Conservation (phyloP, 1,284 basidiomycete genomes). For the Mycosarcoma maydis region DNA sequence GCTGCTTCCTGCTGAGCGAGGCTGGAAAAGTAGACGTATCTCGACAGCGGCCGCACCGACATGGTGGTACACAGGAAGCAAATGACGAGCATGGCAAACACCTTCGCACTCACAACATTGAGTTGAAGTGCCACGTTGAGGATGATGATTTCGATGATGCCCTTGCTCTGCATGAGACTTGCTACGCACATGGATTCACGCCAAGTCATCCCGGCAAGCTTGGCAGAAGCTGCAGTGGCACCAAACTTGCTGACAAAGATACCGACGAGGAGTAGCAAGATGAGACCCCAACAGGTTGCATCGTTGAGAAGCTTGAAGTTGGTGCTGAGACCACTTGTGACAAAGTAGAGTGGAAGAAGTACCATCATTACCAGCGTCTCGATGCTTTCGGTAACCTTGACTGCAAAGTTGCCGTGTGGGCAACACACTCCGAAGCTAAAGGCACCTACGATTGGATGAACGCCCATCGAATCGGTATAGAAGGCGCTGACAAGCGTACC, state of each 20-base stretch:
- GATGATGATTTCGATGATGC: conserved; percentile 57
- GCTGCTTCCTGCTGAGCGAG: conserved; percentile 10
- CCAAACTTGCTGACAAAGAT: conserved; percentile 53
- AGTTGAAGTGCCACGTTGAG: conserved; percentile 45
- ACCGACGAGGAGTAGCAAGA: conserved; percentile 41
- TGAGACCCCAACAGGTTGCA: conserved; percentile 47
- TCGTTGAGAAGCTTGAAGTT: conserved; percentile 49
- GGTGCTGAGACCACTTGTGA: conserved; percentile 43
- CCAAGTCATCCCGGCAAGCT: conserved; percentile 44
- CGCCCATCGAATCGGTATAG: conserved; percentile 45
- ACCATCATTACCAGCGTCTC: conserved; percentile 46
- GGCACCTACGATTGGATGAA: conserved; percentile 53
- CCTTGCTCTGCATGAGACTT: conserved; percentile 51
- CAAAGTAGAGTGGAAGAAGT: conserved; percentile 53
- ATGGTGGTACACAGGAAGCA: conserved; percentile 49
- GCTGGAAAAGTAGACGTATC: conserved; percentile 40
- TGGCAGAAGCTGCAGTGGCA: conserved; percentile 39
- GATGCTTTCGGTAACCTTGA: conserved; percentile 50
- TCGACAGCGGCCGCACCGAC: conserved; percentile 41
- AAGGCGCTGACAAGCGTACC: conserved; percentile 48
- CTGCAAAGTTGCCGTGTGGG: conserved; percentile 50
- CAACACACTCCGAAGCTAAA: conserved; percentile 48
- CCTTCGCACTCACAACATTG: conserved; percentile 33
- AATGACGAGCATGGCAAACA: conserved; percentile 53
- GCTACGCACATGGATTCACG: conserved; percentile 47